Base-by-base conservation (phyloP, 352 stramenopile species). In the Halophytophthora batemanensis region DNA sequence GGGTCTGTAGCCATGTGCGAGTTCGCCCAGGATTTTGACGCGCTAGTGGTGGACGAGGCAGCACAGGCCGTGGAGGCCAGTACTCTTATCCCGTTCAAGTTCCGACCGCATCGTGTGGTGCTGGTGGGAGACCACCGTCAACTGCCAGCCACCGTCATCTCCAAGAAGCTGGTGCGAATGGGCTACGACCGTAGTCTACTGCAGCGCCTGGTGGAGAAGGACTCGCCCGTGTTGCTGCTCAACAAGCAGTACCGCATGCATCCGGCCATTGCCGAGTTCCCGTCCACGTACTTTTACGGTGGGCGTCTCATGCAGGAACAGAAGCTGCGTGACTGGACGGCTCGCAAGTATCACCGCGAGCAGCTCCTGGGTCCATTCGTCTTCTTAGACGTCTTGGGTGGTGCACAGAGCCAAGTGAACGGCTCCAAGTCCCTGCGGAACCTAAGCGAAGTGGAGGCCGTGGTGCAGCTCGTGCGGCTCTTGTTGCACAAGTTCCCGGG, bases 241-340 rank as follows among this genome's bases (percentile, higher is more conserved):
- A 75, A 88, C 31, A 84, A 96, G 28, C 97, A 99, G 73, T 99
- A 99, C 60, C 92, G 96, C 45, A 99, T 99, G 97, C 90, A 99
- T 59, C 71, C 84, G 18, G 67, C 91, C 45, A 99, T 99, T 50
- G 88, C 89, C 12, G 73, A 90, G 56, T 99, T 98, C 86, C 87
- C 94, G 36, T 98, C 91, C 22, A 61, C 71, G 12, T 86, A 89
- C 19, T 98, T 99, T 74, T 99, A 99, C 65, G 62, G 82, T 42
- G 89, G 89, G 17, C 67, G 76, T n/a, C 82, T 98, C 12, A 89
- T 98, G 10, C 83, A 84, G 50, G 63, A 85, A 45, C 74, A 78
- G 28, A 90, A 84, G 28, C 76, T 98, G 44, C 52, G 60, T 18
- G 72, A 96, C 38, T 81, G 95, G 53, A 84, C 76, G 22, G 59